These are phyloP conservation scores for Fusarium sp. DNA, from an alignment of 2,329 filamentous ascomycete species.

Conservation along the genomic window DNA sequence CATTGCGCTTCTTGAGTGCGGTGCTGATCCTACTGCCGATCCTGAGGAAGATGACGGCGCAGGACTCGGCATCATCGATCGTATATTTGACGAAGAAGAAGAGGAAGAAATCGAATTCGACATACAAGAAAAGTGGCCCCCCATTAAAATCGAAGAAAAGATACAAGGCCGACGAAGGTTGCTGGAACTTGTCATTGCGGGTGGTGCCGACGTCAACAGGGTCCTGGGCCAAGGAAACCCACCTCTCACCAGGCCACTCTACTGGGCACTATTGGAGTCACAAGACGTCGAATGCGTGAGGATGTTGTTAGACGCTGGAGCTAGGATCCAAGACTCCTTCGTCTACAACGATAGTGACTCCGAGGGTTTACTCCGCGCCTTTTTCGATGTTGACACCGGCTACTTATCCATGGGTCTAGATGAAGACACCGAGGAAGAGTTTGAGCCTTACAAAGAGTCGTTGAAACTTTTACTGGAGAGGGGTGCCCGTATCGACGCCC, in stretches of 20 bases:
- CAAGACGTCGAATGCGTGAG: constrained; percentile 7
- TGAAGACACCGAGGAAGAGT: rapidly evolving
- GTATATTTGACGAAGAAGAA: background rate
- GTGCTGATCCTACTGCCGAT: background rate
- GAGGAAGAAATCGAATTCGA: background rate
- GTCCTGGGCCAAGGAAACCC: background rate
- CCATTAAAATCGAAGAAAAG: background rate
- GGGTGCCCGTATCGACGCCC: constrained; percentile 3
- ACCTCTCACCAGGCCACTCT: background rate
- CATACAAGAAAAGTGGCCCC: background rate
- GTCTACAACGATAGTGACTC: background rate
- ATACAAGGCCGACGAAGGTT: background rate
- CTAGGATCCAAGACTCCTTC: constrained; percentile 2
- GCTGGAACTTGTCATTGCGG: background rate
- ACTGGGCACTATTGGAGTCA: background rate
- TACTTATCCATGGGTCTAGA: background rate
- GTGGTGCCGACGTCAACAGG: constrained; percentile 11
- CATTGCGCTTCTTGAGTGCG: constrained; percentile 9
- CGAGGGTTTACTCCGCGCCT: background rate
- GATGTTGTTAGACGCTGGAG: constrained; percentile 11
- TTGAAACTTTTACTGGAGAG: constrained; percentile 1
- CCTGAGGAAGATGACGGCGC: background rate
- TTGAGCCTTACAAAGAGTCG: background rate
- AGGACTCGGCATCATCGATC: background rate
- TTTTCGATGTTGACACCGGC: background rate